Conservation (phyloP, 2,329 filamentous ascomycete genomes). For the Phymatotrichopsis omnivora region DNA sequence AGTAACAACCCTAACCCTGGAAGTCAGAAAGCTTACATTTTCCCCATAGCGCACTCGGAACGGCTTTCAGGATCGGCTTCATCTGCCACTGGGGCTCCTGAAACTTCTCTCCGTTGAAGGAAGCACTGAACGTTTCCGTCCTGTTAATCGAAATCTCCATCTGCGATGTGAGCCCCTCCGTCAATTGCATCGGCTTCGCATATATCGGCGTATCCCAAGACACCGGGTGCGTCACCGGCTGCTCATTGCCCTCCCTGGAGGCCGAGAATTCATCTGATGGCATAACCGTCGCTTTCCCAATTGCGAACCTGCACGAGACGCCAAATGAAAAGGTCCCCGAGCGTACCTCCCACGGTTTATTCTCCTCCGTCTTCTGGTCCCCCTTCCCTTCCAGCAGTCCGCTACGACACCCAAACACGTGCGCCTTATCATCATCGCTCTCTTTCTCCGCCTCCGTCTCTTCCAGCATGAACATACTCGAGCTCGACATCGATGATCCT, state of each 20-base stretch:
- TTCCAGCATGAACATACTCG: not conserved
- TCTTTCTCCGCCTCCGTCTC: not conserved
- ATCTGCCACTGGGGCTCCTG: constrained; percentile 6
- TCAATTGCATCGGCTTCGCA: constrained; percentile 23
- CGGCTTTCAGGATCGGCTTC: constrained; percentile 1
- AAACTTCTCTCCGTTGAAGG: not conserved
- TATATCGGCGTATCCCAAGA: constrained; percentile 14
- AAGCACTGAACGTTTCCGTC: not conserved
- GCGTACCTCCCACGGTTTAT: constrained; percentile 17
- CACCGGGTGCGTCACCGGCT: not conserved
- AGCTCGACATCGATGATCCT: not conserved
- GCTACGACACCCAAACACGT: constrained; percentile 12
- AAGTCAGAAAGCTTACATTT: constrained; percentile 9
- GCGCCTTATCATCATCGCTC: constrained; percentile 3
- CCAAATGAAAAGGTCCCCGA: constrained; percentile 20
- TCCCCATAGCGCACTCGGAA: constrained; percentile 21
- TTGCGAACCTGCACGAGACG: constrained; percentile 19
- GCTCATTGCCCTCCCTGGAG: constrained; percentile 4
- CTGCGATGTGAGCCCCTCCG: constrained; percentile 1
- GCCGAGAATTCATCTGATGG: constrained; percentile 1
- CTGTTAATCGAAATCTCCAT: constrained; percentile 13
- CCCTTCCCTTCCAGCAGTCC: constrained; percentile 5
- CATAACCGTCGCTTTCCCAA: constrained; percentile 5
- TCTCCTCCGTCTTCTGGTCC: not conserved
- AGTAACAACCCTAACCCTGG: not conserved